Conservation (phyloP, 1,284 basidiomycete genomes). For the Xerocomus alliaceus region DNA sequence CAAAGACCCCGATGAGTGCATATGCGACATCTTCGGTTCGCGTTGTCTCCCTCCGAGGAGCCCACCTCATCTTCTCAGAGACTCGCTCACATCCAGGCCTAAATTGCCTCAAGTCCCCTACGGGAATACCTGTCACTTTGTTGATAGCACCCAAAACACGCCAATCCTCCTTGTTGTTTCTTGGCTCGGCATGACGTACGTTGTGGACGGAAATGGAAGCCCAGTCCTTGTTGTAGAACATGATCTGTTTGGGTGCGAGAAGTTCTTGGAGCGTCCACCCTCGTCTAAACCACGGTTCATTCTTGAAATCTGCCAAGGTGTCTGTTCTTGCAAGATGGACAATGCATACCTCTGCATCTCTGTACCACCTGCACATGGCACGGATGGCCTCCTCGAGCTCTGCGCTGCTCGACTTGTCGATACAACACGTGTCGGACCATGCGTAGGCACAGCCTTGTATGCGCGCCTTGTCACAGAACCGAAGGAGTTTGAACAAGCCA, state of each 20-base stretch:
- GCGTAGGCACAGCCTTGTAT: slow-evolving; percentile 21
- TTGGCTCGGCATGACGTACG: background rate
- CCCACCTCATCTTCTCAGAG: slow-evolving; percentile 27
- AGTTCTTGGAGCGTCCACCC: slow-evolving; percentile 41
- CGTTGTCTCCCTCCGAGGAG: slow-evolving; percentile 21
- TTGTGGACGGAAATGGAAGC: background rate
- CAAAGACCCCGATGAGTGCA: slow-evolving; percentile 23
- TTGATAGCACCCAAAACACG: slow-evolving; percentile 14
- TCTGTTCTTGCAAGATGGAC: slow-evolving; percentile 30
- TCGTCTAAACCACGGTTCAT: slow-evolving; percentile 35
- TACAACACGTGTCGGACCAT: slow-evolving; percentile 41
- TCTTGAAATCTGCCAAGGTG: slow-evolving; percentile 19
- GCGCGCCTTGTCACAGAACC: slow-evolving; percentile 30
- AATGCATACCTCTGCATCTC: slow-evolving; percentile 35
- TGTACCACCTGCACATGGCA: slow-evolving; percentile 41
- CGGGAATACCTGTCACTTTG: slow-evolving; percentile 17
- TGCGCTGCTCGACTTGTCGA: slow-evolving; percentile 21
- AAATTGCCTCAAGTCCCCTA: slow-evolving; percentile 20
- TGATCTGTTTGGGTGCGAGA: slow-evolving; percentile 31
- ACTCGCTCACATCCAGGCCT: slow-evolving; percentile 18
- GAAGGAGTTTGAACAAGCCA: slow-evolving; percentile 25
- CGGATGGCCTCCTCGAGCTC: slow-evolving; percentile 38
- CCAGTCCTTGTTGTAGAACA: slow-evolving; percentile 31
- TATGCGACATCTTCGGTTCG: slow-evolving; percentile 19
- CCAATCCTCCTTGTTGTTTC: slow-evolving; percentile 23